Base-by-base conservation (phyloP, 495 filamentous ascomycete species). In the Penicillium daleae region DNA sequence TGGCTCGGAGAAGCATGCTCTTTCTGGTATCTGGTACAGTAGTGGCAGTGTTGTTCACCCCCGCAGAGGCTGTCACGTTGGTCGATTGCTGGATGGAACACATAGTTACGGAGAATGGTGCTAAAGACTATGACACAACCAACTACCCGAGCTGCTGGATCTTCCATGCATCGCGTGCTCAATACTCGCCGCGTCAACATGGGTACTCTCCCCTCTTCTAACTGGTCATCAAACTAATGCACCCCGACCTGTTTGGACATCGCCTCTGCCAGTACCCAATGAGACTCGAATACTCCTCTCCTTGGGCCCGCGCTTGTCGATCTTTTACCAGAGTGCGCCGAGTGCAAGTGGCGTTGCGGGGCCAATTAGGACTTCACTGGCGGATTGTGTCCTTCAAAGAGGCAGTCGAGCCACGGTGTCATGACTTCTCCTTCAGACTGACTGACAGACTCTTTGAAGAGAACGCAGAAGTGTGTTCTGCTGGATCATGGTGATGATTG, bases 181-280 rank as follows among this genome's bases (percentile, higher is more conserved):
- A 49, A 64, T 49, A 59, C 49, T 57, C 48, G 66, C 64, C 63
- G 68, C 68, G 61, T 63, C 67, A 70, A 66, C 51, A 62, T 35
- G 52, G 57, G 57, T 58, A 29, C 13, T 29, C 27, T 37, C 40
- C 32, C 40, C 32, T 35, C 51, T 37, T 29, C 26, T 55, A 17
- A 37, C 55, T 66, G 56, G 54, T 7, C 3, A 7, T 31, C 7
- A 3, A 31, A 31, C 29, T 62, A 54, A 60, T 62, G 59, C 57
- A 65, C 57, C 62, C 42, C 62, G 50, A 59, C 60, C 46, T 61
- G 56, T 56, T 50, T 24, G 56, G 61, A 48, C 39, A 35, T 55
- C 29, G 39, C 42, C 31, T 53, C 40, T 19, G 12, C 12, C 32
- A 24, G 59, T 17, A 19, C 32, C 68, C 65, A 68, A 68, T 70